Base-by-base conservation (phyloP, 805 yeast species). In the Lachancea nothofagi region DNA sequence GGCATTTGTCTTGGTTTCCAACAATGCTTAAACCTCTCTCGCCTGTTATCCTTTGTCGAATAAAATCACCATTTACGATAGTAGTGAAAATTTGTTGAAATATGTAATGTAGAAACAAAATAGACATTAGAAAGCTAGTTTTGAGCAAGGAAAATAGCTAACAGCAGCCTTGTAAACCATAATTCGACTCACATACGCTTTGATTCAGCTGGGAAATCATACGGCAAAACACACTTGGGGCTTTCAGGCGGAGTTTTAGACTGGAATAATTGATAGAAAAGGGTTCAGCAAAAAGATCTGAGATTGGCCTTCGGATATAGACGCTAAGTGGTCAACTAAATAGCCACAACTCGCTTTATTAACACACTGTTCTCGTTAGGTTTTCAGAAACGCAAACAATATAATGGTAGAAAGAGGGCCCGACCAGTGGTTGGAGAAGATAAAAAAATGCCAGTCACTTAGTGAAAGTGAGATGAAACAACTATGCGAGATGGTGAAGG, bases 381-480 rank as follows among this genome's bases (percentile, higher is more conserved):
- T n/a, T n/a, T n/a, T n/a, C n/a, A n/a, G n/a, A n/a, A n/a, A n/a
- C n/a, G n/a, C n/a, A n/a, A 18, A 15, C 19, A 20, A 13, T 12
- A 36, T n/a, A 38, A 77, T 77, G 83, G 65, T 68, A 28, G 85
- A 78, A 59, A 68, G 86, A 63, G 96, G 95, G 31, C 97, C 97
- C 18, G 96, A 93, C 54, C 85, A 79, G 55, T 93, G 98, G 98
- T 75, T 90, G 47, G 97, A 90, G 62, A 89, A 84, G 50, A 84
- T 90, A 56, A 83, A 82, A 58, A 83, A 87, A 57, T 93, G 97
- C 67, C 81, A 83, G 53, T 80, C 94, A 15, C 68, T 90, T 40
- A 81, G 87, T 1, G 98, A 90, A 63, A 72, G 81, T 40, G 97
- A 90, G 60, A 90, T 90, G 97, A 93, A 93, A 59, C 94, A 86